Evolutionary conservation across 192 early-diverging fungal species (phyloP), one percentile per base, ranked within the genome.

Genomic region (Podila epicladia): DNA sequence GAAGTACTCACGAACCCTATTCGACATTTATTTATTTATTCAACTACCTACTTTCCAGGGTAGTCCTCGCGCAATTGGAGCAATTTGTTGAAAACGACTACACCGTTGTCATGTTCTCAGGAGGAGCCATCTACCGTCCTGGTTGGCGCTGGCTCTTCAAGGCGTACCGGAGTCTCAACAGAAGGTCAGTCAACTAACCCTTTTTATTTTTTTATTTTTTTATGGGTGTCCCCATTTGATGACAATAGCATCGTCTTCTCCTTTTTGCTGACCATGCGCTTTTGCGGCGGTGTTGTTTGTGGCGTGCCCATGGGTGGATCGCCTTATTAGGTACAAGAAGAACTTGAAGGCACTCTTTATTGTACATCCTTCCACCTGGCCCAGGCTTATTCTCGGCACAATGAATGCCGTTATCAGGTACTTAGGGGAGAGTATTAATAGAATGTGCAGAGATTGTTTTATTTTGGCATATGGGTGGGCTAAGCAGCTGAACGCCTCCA

Each of bases 301-400:
- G 1, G 24, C 29, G 38, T 33, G 45, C 9, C 26, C 5, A 2
- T 6, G n/a, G 17, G 67, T 5, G 19, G 1, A 13, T 58, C 20
- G 32, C 37, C 7, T 5, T 20, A 68, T 26, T 65, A 89, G 90
- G 60, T 92, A 94, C 87, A 96, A 96, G 67, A 99, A 99, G 85
- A 97, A 99, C 83, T 84, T 99, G 48, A 97, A 97, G 83, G 89
- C 89, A 22, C 84, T 99, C 15, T 95, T 94, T 83, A 91, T 99
- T 38, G 95, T 99, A 4, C 96, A 99, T 84, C 92, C 96, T n/a
- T 91, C 94, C 20, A 86, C 89, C 28, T 95, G 93, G 91, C 90
- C 93, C 62, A 89, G 93, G 65, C 69, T 98, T 9, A 82, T 97
- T 22, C 90, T 99, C 82, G 93, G 95, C 65, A 87, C 93, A 0